Base-by-base conservation (phyloP, 495 filamentous ascomycete species). In the Penicillium daleae region DNA sequence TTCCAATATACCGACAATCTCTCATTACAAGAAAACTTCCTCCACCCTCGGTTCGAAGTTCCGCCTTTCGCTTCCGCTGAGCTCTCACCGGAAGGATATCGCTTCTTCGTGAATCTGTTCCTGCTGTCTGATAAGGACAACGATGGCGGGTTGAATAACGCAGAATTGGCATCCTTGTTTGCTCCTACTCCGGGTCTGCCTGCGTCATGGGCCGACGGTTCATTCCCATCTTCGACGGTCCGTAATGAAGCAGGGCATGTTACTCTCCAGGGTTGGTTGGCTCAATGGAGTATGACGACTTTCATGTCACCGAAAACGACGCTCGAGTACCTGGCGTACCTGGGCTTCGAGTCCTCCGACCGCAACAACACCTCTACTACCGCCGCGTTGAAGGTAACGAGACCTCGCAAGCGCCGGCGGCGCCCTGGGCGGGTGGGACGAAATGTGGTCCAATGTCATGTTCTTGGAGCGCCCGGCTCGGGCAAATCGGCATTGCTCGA, bases 231-330 rank as follows among this genome's bases (percentile, higher is more conserved):
- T 4, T 96, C 91, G 4, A 96, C 96, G 13, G 93, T 98, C 17
- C 89, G 92, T 37, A 97, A 96, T 72, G 95, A 99, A 76, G 92
- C 92, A 10, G 93, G 94, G 2, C 85, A 97, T 75, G 93, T 99
- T 64, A 99, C 95, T 4, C 83, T 98, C 2, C 95, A 99, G 74
- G 95, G 95, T 5, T 99, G 95, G 95, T 84, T 99, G 19, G 96
- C 95, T 5, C 95, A 99, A 65, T 99, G 95, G 95, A 97, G 92
- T 75, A 99, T 99, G 95, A 99, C 96, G 0, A 99, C 95, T 2
- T 99, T 98, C 68, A 85, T 93, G 53, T 92, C 95, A 32, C 94
- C 96, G 17, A 94, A 92, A 71, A 98, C 92, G 0, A 98, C 95
- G 0, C 79, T 99, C 2, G 91, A 94, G 63, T 99, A 99, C 70